Evolutionary conservation across 768 basidiomycete species (phyloP).

Genomic region (Mycena floridula): DNA sequence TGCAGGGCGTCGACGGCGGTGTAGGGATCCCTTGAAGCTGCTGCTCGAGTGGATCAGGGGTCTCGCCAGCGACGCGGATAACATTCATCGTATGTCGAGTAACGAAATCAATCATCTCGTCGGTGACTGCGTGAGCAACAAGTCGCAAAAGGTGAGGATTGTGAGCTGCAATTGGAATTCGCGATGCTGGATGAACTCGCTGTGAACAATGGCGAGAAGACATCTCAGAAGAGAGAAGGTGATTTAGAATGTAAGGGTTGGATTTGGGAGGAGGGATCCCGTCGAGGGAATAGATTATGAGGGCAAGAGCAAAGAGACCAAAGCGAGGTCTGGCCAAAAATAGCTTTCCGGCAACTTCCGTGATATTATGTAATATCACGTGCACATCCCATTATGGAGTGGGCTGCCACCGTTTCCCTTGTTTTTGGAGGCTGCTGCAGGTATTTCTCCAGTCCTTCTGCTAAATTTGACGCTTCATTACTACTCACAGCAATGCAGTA

Average conservation of each 20-base stretch:
- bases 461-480: constrained; percentile 1
- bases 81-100: constrained; percentile 72
- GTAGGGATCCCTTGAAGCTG: constrained; percentile 44
- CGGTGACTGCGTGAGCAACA: constrained; percentile 68
- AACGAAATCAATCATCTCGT: constrained; percentile 83
- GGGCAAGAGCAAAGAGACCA: too few species aligned
- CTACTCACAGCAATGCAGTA: constrained; percentile 58
- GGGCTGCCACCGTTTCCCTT: constrained; percentile 61
- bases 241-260: constrained; percentile 6
- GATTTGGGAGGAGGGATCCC: constrained; percentile 6
- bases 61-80: constrained; percentile 63
- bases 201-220: background rate
- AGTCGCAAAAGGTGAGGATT: constrained; percentile 77
- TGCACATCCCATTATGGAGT: constrained; percentile 19
- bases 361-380: background rate
- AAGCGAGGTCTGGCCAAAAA: too few species aligned
- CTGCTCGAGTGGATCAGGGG: constrained; percentile 20
- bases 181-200: constrained; percentile 67
- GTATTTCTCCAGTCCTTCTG: constrained; percentile 17
- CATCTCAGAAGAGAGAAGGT: constrained; percentile 4
- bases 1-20: constrained; percentile 62
- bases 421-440: constrained; percentile 93
- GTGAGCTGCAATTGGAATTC: constrained; percentile 70
- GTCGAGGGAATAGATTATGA: constrained; percentile 5
- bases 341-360: too few species aligned